These are phyloP conservation scores for Metarhizium rileyi DNA, from an alignment of 2,329 filamentous ascomycete species.

Conservation along the genomic window DNA sequence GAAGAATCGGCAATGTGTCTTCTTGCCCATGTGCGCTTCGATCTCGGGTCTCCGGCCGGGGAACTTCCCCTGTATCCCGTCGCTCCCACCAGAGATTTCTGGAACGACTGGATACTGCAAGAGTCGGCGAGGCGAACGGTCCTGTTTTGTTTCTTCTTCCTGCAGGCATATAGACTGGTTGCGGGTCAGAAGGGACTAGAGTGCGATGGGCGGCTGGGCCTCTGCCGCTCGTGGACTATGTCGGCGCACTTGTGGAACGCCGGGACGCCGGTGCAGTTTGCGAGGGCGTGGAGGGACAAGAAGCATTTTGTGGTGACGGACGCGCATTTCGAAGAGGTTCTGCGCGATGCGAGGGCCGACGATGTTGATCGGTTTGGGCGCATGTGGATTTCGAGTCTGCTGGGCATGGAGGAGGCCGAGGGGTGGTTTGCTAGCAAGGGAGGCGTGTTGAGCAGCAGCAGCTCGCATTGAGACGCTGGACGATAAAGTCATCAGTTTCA, in stretches of 20 bases:
- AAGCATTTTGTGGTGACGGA: conserved; percentile 26
- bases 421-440: conserved; percentile 22
- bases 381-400: conserved; percentile 21
- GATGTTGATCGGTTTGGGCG: conserved; percentile 33
- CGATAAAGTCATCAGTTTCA: too few relatives aligned
- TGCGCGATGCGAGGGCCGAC: conserved; percentile 28
- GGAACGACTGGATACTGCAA: conserved; percentile 41
- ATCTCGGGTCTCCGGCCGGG: conserved; percentile 9
- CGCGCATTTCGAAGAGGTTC: conserved; percentile 15
- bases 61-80: conserved; percentile 25
- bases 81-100: conserved; percentile 32
- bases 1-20: conserved; percentile 24
- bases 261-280: conserved; percentile 25
- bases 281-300: conserved; percentile 25
- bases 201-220: conserved; percentile 20
- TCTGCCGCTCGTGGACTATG: conserved; percentile 29
- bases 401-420: conserved; percentile 24
- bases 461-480: too few relatives aligned
- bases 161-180: conserved; percentile 27
- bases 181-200: conserved; percentile 14
- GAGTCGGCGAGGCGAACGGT: conserved; percentile 45
- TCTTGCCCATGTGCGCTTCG: conserved; percentile 22
- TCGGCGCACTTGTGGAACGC: conserved; percentile 30
- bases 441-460: conserved; percentile 7
- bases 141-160: conserved; percentile 37